Conservation (phyloP, 495 filamentous ascomycete genomes). For the Neurospora pannonica region DNA sequence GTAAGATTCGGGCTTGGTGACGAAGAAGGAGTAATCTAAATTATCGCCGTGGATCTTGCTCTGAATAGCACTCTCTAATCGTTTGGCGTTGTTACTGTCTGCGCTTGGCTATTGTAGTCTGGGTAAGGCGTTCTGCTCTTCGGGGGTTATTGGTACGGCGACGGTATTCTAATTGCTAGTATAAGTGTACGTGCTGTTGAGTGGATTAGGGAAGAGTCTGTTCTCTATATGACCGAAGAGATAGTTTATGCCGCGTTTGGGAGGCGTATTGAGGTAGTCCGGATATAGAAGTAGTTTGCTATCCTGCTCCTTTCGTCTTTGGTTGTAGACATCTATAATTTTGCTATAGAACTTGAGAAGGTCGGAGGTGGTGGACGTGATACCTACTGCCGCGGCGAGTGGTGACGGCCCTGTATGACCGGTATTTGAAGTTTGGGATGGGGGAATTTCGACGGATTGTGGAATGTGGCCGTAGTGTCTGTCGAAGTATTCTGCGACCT, state of each 20-base stretch:
- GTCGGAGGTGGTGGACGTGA: slow-evolving; percentile 7
- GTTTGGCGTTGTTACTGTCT: slow-evolving; percentile 6
- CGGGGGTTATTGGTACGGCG: background rate
- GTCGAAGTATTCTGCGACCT: background rate
- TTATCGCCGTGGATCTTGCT: background rate
- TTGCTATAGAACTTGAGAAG: slow-evolving; percentile 6
- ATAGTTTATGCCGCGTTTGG: slow-evolving; percentile 5
- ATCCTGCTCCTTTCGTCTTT: background rate
- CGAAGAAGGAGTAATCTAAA: background rate
- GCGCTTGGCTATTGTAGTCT: slow-evolving; percentile 8
- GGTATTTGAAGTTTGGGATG: slow-evolving; percentile 2
- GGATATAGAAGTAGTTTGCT: background rate
- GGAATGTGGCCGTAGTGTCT: background rate
- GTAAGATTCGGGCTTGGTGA: background rate
- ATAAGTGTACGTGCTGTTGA: slow-evolving; percentile 3
- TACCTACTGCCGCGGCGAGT: slow-evolving; percentile 8
- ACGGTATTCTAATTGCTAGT: slow-evolving; percentile 4
- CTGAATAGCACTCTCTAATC: background rate
- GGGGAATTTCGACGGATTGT: background rate
- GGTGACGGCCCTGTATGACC: background rate
- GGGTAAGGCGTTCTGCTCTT: background rate
- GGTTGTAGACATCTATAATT: slow-evolving; percentile 6
- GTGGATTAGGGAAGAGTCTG: background rate
- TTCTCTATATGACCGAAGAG: background rate
- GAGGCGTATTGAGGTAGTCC: background rate